phyloP scores from a whole-genome alignment of 495 filamentous ascomycete genomes.

The Podospora tetraspora region DNA sequence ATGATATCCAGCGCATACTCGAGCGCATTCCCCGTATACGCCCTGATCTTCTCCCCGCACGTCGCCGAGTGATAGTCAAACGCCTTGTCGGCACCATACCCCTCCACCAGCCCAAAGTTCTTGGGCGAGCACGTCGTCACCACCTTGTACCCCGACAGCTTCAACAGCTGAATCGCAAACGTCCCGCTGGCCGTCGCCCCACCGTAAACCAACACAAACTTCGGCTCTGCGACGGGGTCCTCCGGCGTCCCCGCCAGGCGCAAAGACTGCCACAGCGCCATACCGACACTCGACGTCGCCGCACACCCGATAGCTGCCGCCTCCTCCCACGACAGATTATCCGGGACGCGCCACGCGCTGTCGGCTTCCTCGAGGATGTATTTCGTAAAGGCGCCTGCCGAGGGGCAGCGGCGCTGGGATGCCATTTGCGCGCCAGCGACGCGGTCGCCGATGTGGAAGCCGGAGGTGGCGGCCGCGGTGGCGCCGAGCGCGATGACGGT shows the following conservation, averaged over 20 bases:
- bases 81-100: conserved; percentile 3
- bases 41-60: conserved; percentile 1
- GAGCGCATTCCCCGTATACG: conserved; percentile 1
- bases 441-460: background rate
- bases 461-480: background rate
- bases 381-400: background rate
- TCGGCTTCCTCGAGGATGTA: background rate
- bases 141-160: background rate
- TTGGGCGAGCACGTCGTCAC: conserved; percentile 10
- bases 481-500: background rate
- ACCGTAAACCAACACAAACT: conserved; percentile 5
- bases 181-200: conserved; percentile 8
- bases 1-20: conserved; percentile 6
- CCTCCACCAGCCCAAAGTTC: conserved; percentile 4
- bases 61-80: conserved; percentile 8
- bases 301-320: background rate
- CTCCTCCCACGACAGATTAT: background rate
- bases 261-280: background rate
- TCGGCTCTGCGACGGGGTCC: background rate
- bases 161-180: conserved; percentile 4
- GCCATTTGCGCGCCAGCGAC: background rate
- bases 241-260: background rate
- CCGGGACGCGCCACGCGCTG: background rate
- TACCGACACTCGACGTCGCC: background rate
- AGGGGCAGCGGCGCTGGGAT: background rate